phyloP scores from a whole-genome alignment of 139 green algal genomes.

The Astrephomene gubernaculifera region DNA sequence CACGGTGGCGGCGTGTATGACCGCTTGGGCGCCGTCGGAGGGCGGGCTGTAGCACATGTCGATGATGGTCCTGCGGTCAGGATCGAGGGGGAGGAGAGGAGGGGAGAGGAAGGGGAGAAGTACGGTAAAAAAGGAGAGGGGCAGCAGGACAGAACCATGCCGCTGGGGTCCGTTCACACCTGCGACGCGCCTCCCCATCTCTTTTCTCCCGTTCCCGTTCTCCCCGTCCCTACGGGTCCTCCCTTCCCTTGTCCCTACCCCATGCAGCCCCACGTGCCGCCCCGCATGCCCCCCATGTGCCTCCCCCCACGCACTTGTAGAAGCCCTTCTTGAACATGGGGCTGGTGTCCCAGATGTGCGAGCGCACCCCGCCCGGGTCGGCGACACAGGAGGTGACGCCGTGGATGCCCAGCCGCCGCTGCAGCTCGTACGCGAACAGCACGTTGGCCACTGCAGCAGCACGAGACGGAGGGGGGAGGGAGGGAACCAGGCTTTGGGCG shows the following conservation, averaged over 20 bases:
- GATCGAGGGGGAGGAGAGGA: background rate
- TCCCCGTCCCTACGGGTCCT: too few species aligned
- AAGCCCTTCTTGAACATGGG: slow-evolving; percentile 60
- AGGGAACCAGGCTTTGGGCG: too few species aligned
- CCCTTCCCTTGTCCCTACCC: too few species aligned
- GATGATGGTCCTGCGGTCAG: slow-evolving; percentile 71
- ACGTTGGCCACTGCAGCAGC: slow-evolving; percentile 73
- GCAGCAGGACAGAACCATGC: too few species aligned
- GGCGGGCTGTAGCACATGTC: slow-evolving; percentile 75
- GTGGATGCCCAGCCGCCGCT: slow-evolving; percentile 49
- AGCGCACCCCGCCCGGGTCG: slow-evolving; percentile 79
- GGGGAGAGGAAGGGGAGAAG: background rate
- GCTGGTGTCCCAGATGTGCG: slow-evolving; percentile 74
- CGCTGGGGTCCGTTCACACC: too few species aligned
- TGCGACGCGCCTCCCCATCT: too few species aligned
- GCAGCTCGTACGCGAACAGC: slow-evolving; percentile 58
- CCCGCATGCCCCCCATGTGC: too few species aligned
- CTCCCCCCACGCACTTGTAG: slow-evolving; percentile 52
- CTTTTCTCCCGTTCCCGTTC: too few species aligned
- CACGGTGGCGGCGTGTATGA: slow-evolving; percentile 76
- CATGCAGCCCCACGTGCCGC: too few species aligned
- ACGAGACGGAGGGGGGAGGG: too few species aligned
- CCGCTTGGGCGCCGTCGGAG: slow-evolving; percentile 66
- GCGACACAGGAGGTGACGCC: slow-evolving; percentile 55
- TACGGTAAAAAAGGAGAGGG: too few species aligned